Evolutionary conservation across 2,329 filamentous ascomycete species (phyloP), one percentile per base, ranked within the genome.

Genomic region (Mycosphaerella sp.): DNA sequence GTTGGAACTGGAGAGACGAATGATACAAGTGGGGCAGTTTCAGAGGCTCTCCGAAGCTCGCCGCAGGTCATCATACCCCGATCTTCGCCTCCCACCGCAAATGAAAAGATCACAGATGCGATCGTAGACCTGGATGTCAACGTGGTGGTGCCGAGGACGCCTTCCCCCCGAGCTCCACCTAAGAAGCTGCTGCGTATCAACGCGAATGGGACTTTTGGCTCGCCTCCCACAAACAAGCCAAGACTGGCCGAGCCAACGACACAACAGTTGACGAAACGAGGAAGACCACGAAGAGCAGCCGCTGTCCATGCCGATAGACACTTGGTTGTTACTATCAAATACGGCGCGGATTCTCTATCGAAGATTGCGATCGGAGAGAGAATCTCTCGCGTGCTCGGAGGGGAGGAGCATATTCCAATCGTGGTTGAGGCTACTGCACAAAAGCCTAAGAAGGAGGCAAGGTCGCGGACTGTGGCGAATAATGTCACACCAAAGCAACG

Each of bases 331-430:
- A 48, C 57, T 14, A 29, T 67, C 4, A 47, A n/a, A 2, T 92
- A 92, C 64, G 80, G 79, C 1, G 65, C 63, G 4, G 77, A 80
- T 53, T 66, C 72, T 6, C 67, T 66, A 29, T 72, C 71, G 39
- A 76, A 77, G 39, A 64, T 68, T 32, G 70, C 71, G 0, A 67
- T 87, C 29, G 86, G 84, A 0, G 67, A 76, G 7, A 78, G 76
- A 59, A 86, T 95, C 53, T 72, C 83, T 23, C 73, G 77, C 4
- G 86, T 95, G 23, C 68, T 90, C 50, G 55, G 63, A 62, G 70
- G 72, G 38, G 64, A 61, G 42, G 66, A 66, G 44, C 49, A 36
- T 1, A 36, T 58, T 21, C n/a, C 42, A 11, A 45, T 57, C 12
- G 38, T 12, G 10, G 31, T 21, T 9, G 46, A 39, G 6, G 12